A percentile compares a stretch with the other conserved stretches of the same genome.
Evolutionary conservation across 257 asterid species (phyloP).

Genomic region (Solanum phureja): DNA sequence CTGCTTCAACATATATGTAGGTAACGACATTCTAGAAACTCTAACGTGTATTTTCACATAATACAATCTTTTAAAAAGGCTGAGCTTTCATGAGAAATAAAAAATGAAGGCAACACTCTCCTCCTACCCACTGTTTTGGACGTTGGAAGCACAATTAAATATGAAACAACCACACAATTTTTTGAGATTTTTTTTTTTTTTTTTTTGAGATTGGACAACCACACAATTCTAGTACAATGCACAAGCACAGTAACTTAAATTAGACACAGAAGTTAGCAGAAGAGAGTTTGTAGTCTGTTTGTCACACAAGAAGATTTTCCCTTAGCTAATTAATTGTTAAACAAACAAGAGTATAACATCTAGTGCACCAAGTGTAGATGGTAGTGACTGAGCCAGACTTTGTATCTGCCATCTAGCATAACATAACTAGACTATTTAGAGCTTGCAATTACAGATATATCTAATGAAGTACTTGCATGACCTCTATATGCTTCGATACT

Average conservation of each 20-base stretch:
- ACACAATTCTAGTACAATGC: neutral
- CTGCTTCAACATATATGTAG: neutral
- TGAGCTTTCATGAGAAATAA: neutral
- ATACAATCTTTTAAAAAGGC: neutral
- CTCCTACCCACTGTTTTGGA: neutral
- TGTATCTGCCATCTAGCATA: neutral
- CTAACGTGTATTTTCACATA: neutral
- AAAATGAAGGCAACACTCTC: neutral
- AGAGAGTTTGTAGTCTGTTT: neutral
- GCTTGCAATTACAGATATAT: neutral
- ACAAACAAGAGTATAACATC: neutral
- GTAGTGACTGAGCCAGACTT: neutral
- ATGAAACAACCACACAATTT: neutral
- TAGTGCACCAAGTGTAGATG: neutral
- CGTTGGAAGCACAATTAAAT: neutral
- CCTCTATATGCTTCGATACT: neutral
- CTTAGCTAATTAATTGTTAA: neutral
- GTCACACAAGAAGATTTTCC: neutral
- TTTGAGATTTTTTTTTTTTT: no score
- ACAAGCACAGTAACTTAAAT: neutral
- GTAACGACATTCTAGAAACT: neutral
- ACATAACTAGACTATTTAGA: neutral
- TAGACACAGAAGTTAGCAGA: neutral
- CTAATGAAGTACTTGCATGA: neutral
- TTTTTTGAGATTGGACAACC: no score